A percentile compares a stretch with the other conserved stretches of the same genome.
Evolutionary conservation across 2,329 filamentous ascomycete species (phyloP).

Genomic region (Aspergillus sclerotialis): DNA sequence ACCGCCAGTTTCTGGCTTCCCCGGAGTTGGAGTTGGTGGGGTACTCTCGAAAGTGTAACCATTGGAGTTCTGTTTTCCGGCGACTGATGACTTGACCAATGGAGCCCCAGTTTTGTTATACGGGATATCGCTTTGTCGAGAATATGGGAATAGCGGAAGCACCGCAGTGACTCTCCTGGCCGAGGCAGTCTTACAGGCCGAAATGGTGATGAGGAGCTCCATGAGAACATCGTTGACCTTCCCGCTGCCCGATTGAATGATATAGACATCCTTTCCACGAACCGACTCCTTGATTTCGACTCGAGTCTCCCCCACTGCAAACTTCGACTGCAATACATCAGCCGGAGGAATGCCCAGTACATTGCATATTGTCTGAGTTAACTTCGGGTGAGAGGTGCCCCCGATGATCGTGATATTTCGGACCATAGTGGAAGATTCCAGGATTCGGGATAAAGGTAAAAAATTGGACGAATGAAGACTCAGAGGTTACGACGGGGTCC

Average conservation of each 20-base stretch:
- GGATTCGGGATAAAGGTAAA: conserved; percentile 11
- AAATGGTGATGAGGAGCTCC: conserved; percentile 95
- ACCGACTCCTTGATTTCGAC: conserved; percentile 96
- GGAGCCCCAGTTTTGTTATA: conserved; percentile 95
- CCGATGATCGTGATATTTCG: conserved; percentile 91
- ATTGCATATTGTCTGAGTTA: conserved; percentile 81
- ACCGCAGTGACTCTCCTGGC: conserved; percentile 90
- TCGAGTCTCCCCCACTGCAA: conserved; percentile 88
- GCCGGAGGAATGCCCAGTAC: conserved; percentile 81
- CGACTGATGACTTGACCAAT: conserved; percentile 59
- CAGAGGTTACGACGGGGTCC: conserved; percentile 7
- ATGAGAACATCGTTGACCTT: conserved; percentile 95
- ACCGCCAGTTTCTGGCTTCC: conserved; percentile 59
- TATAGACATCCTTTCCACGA: conserved; percentile 96
- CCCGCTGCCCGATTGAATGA: conserved; percentile 88
- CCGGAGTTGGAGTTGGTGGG: conserved; percentile 74
- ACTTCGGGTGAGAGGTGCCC: conserved; percentile 82
- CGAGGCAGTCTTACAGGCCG: conserved; percentile 92
- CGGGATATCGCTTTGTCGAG: conserved; percentile 87
- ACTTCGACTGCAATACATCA: conserved; percentile 80
- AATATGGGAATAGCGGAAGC: conserved; percentile 93
- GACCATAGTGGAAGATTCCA: conserved; percentile 56
- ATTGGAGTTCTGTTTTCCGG: conserved; percentile 34
- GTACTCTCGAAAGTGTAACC: conserved; percentile 83
- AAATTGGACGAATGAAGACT: conserved; percentile 18